These are phyloP conservation scores for Elsinoe australis DNA, from an alignment of 2,329 filamentous ascomycete species.

Conservation along the genomic window DNA sequence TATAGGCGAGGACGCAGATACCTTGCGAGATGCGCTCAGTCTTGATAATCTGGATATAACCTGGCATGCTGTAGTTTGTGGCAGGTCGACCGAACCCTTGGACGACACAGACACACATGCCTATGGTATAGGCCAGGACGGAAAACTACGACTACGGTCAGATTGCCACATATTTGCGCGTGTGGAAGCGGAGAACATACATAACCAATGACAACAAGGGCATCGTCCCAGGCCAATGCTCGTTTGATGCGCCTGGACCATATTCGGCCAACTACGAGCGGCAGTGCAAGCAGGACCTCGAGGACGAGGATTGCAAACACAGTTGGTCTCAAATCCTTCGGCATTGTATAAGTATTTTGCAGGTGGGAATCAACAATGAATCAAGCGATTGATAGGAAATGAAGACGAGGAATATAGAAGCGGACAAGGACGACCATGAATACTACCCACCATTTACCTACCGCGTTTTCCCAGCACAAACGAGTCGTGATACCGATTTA, in stretches of 20 bases:
- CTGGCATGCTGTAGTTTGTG: conserved; percentile 7
- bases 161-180: too few species aligned
- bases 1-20: conserved; percentile 12
- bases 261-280: neutral
- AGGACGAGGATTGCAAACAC: conserved; percentile 4
- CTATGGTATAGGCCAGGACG: conserved; percentile 3
- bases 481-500: neutral
- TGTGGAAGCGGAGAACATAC: too few species aligned
- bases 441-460: neutral
- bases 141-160: neutral
- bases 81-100: conserved; percentile 8
- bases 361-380: neutral
- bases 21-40: conserved; percentile 5
- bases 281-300: neutral
- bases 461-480: neutral
- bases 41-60: conserved; percentile 8
- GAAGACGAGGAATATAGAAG: neutral
- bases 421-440: neutral
- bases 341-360: neutral
- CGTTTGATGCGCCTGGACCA: conserved; percentile 10
- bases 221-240: conserved; percentile 4
- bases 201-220: conserved; percentile 2
- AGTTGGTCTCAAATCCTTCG: neutral
- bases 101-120: conserved; percentile 10
- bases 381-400: too few species aligned